phyloP scores from a whole-genome alignment of 2,329 filamentous ascomycete species.

The Fusarium praegraminearum region DNA sequence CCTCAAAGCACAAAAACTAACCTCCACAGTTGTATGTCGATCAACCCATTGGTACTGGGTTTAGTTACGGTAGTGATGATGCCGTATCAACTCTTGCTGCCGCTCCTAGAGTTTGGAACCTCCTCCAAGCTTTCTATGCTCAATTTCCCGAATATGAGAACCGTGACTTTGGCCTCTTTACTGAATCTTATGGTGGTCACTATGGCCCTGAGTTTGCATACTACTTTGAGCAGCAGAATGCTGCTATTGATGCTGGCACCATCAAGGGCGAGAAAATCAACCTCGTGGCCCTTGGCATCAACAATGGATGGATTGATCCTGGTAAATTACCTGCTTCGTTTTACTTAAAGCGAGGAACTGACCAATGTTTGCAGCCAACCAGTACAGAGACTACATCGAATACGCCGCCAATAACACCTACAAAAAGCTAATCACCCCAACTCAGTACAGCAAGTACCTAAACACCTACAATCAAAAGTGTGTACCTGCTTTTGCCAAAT shows the following conservation, averaged over 20 bases:
- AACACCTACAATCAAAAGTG: conserved; percentile 48
- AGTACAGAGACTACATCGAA: conserved; percentile 50
- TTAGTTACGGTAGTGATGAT: conserved; percentile 44
- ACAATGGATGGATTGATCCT: conserved; percentile 68
- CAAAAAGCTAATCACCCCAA: conserved; percentile 44
- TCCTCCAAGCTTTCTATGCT: conserved; percentile 71
- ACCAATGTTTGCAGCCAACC: not conserved
- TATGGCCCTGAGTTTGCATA: conserved; percentile 67
- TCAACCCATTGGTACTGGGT: conserved; percentile 61
- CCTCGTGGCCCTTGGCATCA: conserved; percentile 65
- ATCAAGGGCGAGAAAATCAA: conserved; percentile 58
- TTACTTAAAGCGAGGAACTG: not conserved
- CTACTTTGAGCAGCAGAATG: conserved; percentile 68
- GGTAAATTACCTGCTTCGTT: conserved; percentile 22
- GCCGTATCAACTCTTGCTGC: conserved; percentile 48
- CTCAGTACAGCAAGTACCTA: conserved; percentile 35
- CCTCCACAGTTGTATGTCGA: conserved; percentile 70
- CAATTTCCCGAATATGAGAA: conserved; percentile 72
- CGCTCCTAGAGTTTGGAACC: conserved; percentile 59
- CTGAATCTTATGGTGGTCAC: conserved; percentile 68
- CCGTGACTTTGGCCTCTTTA: conserved; percentile 66
- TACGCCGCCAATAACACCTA: conserved; percentile 52
- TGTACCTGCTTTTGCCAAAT: conserved; percentile 41
- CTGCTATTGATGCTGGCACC: conserved; percentile 59
- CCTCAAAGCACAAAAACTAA: rapidly evolving